These are phyloP conservation scores for Neofusicoccum sp. DNA, from an alignment of 2,329 filamentous ascomycete species.

Conservation along the genomic window DNA sequence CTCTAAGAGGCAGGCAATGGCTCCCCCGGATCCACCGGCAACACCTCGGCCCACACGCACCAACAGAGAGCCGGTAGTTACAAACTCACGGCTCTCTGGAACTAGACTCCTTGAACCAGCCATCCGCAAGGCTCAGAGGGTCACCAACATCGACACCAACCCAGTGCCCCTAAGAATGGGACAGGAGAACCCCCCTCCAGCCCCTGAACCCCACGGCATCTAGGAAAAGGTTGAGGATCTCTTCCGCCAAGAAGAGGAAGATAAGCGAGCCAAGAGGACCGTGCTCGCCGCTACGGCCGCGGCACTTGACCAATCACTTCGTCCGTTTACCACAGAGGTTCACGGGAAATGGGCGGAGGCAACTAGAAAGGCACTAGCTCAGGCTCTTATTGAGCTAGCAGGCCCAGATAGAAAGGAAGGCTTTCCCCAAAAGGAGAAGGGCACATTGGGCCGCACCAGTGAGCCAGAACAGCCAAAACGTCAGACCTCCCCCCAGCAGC, in stretches of 20 bases:
- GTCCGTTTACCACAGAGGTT: not conserved
- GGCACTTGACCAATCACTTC: not conserved
- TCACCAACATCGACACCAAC: not conserved
- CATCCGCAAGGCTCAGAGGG: not conserved
- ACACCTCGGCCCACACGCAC: no score
- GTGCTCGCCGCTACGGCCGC: not conserved
- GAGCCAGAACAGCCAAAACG: not conserved
- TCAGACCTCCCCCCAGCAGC: not conserved
- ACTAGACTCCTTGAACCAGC: not conserved
- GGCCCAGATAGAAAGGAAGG: not conserved
- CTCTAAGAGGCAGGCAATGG: no score
- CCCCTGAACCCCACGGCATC: not conserved
- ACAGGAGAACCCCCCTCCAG: not conserved
- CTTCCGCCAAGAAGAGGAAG: not conserved
- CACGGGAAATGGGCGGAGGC: not conserved
- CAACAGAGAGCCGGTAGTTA: not conserved
- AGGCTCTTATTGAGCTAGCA: not conserved
- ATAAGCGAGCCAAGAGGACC: not conserved
- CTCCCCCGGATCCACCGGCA: no score
- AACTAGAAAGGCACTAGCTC: not conserved
- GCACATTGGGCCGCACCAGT: not conserved
- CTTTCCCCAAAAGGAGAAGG: no score
- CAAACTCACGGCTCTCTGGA: not conserved
- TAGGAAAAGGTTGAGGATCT: not conserved
- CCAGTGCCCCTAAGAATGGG: not conserved